phyloP scores from a whole-genome alignment of 2,329 filamentous ascomycete species.

The Colletotrichum somersetense region DNA sequence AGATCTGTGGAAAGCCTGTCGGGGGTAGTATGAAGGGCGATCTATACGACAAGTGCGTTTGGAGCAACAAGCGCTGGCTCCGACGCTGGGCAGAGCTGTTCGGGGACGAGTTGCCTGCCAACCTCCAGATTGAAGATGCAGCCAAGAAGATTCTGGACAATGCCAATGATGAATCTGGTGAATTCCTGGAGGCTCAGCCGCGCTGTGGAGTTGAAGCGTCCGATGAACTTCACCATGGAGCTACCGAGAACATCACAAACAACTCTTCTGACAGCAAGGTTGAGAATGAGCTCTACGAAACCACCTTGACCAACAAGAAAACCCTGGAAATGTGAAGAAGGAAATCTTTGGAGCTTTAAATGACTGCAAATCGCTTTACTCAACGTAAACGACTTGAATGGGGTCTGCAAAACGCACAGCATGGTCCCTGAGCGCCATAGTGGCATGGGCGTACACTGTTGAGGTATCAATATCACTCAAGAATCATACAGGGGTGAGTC shows the following conservation, averaged over 20 bases:
- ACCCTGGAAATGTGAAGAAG: neutral
- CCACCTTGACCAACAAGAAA: neutral
- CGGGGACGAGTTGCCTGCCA: conserved; percentile 31
- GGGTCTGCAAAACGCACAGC: too few species aligned
- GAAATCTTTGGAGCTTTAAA: too few species aligned
- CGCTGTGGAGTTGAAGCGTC: neutral
- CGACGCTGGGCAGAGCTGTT: conserved; percentile 31
- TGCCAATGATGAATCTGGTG: conserved; percentile 5
- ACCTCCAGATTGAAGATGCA: conserved; percentile 15
- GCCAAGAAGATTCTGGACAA: conserved; percentile 8
- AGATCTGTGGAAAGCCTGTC: conserved; percentile 40
- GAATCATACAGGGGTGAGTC: neutral
- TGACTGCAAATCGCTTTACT: neutral
- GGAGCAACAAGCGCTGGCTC: conserved; percentile 25
- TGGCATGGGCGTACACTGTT: neutral
- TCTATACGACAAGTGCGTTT: conserved; percentile 21
- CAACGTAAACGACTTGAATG: too few species aligned
- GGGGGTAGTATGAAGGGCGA: conserved; percentile 16
- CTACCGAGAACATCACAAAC: too few species aligned
- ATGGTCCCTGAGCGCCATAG: neutral
- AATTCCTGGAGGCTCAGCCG: neutral
- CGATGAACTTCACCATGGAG: neutral
- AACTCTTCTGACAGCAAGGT: neutral
- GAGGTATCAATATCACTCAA: neutral
- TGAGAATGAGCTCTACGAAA: neutral